phyloP scores from a whole-genome alignment of 306 rosid genomes.

The Trifolium subterraneum region DNA sequence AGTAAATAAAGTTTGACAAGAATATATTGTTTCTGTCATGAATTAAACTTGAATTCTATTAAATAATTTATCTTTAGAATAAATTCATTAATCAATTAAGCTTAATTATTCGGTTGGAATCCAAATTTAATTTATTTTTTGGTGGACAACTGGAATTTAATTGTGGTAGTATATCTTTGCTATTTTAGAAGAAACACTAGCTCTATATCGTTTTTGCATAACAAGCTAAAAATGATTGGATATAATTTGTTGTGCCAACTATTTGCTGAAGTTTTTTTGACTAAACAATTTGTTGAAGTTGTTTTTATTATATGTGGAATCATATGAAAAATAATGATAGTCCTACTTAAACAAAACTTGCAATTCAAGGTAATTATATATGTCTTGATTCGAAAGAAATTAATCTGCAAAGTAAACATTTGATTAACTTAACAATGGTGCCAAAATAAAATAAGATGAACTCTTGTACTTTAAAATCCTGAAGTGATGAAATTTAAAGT shows the following conservation, averaged over 20 bases:
- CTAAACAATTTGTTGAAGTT: conserved; percentile 6
- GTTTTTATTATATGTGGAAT: conserved; percentile 17
- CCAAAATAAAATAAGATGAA: not conserved
- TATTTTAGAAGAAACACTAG: not conserved
- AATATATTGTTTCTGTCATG: no score
- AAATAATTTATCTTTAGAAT: no score
- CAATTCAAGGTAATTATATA: not conserved
- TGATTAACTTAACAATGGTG: not conserved
- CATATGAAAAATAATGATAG: not conserved
- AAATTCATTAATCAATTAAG: no score
- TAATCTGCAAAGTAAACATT: not conserved
- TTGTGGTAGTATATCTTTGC: not conserved
- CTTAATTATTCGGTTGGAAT: no score
- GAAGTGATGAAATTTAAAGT: not conserved
- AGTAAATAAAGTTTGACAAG: no score
- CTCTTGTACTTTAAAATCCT: no score
- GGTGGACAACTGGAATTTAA: no score
- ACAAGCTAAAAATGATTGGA: conserved; percentile 1
- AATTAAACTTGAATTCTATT: no score
- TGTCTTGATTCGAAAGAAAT: no score
- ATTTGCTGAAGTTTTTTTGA: conserved; percentile 3
- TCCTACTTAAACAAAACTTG: conserved; percentile 14
- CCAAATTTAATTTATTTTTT: no score
- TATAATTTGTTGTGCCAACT: conserved; percentile 1
- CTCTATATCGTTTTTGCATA: not conserved